Evolutionary conservation across 2,329 filamentous ascomycete genomes (phyloP), one percentile per base, ranked within the genome.

Genomic region (Pezicula radicicola): DNA sequence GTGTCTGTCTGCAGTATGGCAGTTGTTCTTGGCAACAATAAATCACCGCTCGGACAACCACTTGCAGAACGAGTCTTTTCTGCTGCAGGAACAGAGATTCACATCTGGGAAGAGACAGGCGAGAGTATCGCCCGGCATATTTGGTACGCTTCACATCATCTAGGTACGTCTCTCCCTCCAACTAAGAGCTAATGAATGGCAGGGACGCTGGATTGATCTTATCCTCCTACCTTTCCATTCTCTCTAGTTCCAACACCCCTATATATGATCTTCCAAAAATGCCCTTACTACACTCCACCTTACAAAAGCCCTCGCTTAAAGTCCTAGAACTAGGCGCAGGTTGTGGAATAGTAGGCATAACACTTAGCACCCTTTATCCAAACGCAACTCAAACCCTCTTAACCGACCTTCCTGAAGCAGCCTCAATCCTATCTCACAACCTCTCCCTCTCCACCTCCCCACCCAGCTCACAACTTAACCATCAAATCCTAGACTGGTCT

Each of bases 51-150:
- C 8, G 16, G 12, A 41, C 41, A 41, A 30, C 42, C 8, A 45
- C 16, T n/a, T 37, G 59, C 57, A 7, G 61, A 64, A 51, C 48
- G 63, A 37, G 51, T 60, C 5, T 61, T 66, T 37, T 30, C 30
- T 5, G 21, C 18, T 28, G 35, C 35, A 12, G 45, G 19, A 12
- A 35, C 19, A 16, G 43, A 55, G 16, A 50, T 67, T 9, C 67
- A 68, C 33, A 78, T 89, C 42, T 84, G 80, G 73, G 86, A 89
- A 64, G 86, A 89, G 61, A 87, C 83, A 0, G 85, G 85, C 4
- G 85, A 89, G 62, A 87, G 83, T 64, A 89, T 89, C 61, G 86
- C 86, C 6, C 74, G 84, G 40, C 86, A 89, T 70, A 75, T 89
- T 46, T 89, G 86, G 86, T 85, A 73, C 53, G 61, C 50, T 52